Conservation (phyloP, 169 alveolate species). For the Cryptosporidium viatorum region DNA sequence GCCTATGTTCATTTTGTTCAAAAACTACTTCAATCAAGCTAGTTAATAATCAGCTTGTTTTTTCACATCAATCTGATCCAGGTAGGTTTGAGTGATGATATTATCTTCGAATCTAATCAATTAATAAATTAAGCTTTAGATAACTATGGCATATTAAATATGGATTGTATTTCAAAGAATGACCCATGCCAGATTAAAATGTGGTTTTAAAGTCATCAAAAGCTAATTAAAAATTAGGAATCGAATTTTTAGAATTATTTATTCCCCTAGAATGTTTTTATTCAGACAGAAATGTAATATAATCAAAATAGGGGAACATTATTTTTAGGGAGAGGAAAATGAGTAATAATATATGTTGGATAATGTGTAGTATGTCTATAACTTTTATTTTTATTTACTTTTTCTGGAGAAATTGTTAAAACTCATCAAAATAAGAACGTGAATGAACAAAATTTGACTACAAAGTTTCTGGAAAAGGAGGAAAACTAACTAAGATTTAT, state of each 20-base stretch:
- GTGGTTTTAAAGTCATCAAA: constrained; percentile 44
- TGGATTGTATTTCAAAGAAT: constrained; percentile 19
- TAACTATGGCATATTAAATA: constrained; percentile 34
- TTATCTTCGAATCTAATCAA: not conserved
- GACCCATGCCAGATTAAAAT: constrained; percentile 47
- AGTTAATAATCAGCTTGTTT: constrained; percentile 23
- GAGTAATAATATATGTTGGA: not conserved
- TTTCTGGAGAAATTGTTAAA: too few species aligned
- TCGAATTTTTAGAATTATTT: not conserved
- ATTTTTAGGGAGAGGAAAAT: too few species aligned
- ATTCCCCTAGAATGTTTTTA: not conserved
- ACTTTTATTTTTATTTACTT: too few species aligned
- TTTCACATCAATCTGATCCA: constrained; percentile 58
- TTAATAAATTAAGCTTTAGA: constrained; percentile 31
- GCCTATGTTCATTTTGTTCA: constrained; percentile 31
- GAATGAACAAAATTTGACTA: too few species aligned
- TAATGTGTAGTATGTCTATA: not conserved
- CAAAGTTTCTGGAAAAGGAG: not conserved
- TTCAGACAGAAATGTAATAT: not conserved
- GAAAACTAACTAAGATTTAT: too few species aligned
- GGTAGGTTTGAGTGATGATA: constrained; percentile 16
- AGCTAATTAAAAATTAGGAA: not conserved
- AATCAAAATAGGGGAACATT: too few species aligned
- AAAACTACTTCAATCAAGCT: constrained; percentile 36
- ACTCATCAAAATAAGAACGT: not conserved